phyloP scores from a whole-genome alignment of 352 stramenopile species.

The Globisporangium middletonii region DNA sequence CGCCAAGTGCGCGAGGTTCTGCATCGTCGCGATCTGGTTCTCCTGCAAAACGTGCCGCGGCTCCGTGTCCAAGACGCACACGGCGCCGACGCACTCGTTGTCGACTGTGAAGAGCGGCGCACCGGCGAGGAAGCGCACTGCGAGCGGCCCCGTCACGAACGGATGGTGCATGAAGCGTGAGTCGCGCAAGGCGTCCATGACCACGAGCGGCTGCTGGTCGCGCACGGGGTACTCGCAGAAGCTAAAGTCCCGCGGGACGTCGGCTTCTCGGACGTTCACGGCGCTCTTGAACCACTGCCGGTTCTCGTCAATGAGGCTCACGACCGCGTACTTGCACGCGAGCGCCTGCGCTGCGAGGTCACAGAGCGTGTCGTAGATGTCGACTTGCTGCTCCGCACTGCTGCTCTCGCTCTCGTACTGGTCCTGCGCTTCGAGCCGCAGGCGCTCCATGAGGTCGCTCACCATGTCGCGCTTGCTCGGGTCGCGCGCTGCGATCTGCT shows the following conservation, averaged over 20 bases:
- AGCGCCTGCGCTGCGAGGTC: slow-evolving; percentile 72
- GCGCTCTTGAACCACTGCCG: slow-evolving; percentile 94
- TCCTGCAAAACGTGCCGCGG: slow-evolving; percentile 57
- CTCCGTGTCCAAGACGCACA: slow-evolving; percentile 77
- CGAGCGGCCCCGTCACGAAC: slow-evolving; percentile 86
- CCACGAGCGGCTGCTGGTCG: slow-evolving; percentile 68
- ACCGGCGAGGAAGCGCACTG: slow-evolving; percentile 92
- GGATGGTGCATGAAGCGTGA: slow-evolving; percentile 84
- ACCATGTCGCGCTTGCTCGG: slow-evolving; percentile 69
- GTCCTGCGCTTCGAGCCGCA: slow-evolving; percentile 37
- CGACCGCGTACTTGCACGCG: slow-evolving; percentile 71
- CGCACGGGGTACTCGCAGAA: slow-evolving; percentile 81
- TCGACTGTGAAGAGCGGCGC: slow-evolving; percentile 88
- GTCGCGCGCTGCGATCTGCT: slow-evolving; percentile 60
- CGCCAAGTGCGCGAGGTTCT: slow-evolving; percentile 75
- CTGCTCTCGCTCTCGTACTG: slow-evolving; percentile 14
- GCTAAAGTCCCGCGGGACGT: slow-evolving; percentile 80
- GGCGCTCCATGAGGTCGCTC: slow-evolving; percentile 56
- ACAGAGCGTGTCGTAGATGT: slow-evolving; percentile 84
- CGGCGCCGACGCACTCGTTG: slow-evolving; percentile 67
- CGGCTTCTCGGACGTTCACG: slow-evolving; percentile 66
- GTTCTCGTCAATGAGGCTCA: slow-evolving; percentile 90
- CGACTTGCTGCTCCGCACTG: slow-evolving; percentile 37
- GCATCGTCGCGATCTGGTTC: slow-evolving; percentile 77
- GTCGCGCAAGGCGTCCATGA: slow-evolving; percentile 87